Evolutionary conservation across 176 grass and related monocot genomes (phyloP).

Genomic region (Thinopyrum elongatum): DNA sequence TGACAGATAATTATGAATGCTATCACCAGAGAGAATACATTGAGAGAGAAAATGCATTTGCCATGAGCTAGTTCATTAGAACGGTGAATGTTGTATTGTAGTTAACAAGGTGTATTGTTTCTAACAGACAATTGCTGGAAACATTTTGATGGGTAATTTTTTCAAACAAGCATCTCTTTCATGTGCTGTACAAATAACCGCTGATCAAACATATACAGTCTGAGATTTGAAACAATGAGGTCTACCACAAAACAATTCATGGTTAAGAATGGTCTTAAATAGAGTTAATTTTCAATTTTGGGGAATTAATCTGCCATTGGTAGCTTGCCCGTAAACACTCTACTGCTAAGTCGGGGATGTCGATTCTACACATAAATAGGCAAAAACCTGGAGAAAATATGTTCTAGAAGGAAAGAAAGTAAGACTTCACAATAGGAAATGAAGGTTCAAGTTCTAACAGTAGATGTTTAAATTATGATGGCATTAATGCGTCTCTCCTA

Average conservation of each 20-base stretch:
- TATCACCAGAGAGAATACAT: not conserved
- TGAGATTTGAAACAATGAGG: not conserved
- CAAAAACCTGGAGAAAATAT: not conserved
- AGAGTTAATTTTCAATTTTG: not conserved
- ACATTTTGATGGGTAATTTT: not conserved
- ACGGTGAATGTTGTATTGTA: not conserved
- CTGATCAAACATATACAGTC: not conserved
- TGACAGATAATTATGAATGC: not conserved
- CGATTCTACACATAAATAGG: not conserved
- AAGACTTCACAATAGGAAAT: not conserved
- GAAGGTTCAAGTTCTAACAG: not conserved
- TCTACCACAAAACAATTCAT: not conserved
- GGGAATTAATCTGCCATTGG: not conserved
- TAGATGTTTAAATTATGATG: not conserved
- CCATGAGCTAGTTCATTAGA: not conserved
- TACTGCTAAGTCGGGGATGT: not conserved
- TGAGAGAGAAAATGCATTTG: not conserved
- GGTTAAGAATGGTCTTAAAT: not conserved
- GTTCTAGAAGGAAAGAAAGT: not conserved
- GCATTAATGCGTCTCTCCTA: not conserved
- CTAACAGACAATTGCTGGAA: not conserved
- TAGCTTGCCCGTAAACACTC: not conserved
- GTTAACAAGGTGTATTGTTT: not conserved
- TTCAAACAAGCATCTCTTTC: not conserved
- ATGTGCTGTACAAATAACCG: not conserved